Conservation (phyloP, 805 yeast species). For the Candida insectorum region DNA sequence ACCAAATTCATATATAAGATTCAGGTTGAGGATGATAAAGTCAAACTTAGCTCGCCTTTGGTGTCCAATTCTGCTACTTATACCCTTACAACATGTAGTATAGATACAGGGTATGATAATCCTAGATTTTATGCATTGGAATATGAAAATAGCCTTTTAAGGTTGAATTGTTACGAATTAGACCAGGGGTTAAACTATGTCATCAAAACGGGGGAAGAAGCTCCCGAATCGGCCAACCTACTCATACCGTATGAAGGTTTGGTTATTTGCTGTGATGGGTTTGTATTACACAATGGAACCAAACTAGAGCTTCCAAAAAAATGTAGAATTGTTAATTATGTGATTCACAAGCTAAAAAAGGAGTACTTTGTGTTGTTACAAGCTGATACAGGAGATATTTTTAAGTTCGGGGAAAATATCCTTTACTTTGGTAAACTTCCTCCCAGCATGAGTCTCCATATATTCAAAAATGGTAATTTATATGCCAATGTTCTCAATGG, state of each 20-base stretch:
- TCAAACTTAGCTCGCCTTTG: conserved; percentile 67
- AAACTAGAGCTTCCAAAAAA: conserved; percentile 15
- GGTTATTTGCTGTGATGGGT: conserved; percentile 52
- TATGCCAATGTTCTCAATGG: conserved; percentile 63
- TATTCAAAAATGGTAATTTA: conserved; percentile 73
- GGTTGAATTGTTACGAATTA: conserved; percentile 69
- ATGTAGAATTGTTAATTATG: conserved; percentile 48
- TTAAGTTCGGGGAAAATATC: conserved; percentile 52
- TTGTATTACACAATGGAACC: conserved; percentile 47
- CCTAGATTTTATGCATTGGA: conserved; percentile 86
- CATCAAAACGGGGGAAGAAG: conserved; percentile 35
- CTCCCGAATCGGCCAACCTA: conserved; percentile 40
- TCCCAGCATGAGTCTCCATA: conserved; percentile 48
- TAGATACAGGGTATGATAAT: conserved; percentile 78
- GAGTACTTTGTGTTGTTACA: conserved; percentile 71
- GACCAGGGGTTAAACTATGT: conserved; percentile 85
- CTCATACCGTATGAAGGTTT: conserved; percentile 71
- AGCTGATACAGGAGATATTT: conserved; percentile 67
- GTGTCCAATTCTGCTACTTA: conserved; percentile 58
- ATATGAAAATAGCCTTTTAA: conserved; percentile 31
- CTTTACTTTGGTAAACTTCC: conserved; percentile 81
- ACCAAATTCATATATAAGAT: conserved; percentile 70
- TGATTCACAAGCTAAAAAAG: conserved; percentile 62
- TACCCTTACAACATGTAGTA: conserved; percentile 51
- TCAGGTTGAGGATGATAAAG: conserved; percentile 41